Evolutionary conservation across 164 flowering plant species (phyloP).

Genomic region (Warburgia ugandensis): DNA sequence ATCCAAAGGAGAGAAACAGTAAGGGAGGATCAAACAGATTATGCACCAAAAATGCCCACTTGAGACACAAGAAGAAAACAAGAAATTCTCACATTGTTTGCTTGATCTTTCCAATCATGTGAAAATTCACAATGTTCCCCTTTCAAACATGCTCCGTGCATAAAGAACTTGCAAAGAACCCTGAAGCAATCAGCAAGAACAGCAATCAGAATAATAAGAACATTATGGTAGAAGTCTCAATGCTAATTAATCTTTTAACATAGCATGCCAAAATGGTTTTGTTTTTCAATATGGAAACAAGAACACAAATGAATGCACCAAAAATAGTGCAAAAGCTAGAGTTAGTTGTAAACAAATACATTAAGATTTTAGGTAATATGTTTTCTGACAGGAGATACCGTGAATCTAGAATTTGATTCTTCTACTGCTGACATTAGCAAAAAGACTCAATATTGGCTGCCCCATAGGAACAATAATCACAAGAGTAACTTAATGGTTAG

Average conservation of each 20-base stretch:
- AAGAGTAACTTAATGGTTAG: no score
- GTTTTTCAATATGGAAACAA: no score
- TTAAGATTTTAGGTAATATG: background rate
- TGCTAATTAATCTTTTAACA: no score
- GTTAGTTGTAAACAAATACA: background rate
- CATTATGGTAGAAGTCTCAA: background rate
- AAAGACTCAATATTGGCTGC: no score
- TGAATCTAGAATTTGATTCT: no score
- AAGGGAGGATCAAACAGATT: background rate
- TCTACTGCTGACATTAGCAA: no score
- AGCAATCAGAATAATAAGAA: background rate
- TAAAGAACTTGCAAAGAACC: slow-evolving; percentile 84
- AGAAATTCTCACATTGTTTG: slow-evolving; percentile 52
- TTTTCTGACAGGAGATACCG: no score
- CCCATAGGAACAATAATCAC: no score
- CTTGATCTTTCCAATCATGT: slow-evolving; percentile 77
- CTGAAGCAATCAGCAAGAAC: slow-evolving; percentile 23
- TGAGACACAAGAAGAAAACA: background rate
- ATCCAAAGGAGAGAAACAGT: slow-evolving; percentile 5
- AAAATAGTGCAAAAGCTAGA: background rate
- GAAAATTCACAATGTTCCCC: slow-evolving; percentile 92
- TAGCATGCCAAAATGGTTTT: no score
- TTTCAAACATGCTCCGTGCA: slow-evolving; percentile 86
- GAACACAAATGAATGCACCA: no score
- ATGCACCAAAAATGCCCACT: background rate